Percentiles rank a stretch among this genome's conserved stretches.
These are phyloP conservation scores for Mycoemilia scoparia DNA, from an alignment of 192 early-diverging fungal species.

Conservation along the genomic window DNA sequence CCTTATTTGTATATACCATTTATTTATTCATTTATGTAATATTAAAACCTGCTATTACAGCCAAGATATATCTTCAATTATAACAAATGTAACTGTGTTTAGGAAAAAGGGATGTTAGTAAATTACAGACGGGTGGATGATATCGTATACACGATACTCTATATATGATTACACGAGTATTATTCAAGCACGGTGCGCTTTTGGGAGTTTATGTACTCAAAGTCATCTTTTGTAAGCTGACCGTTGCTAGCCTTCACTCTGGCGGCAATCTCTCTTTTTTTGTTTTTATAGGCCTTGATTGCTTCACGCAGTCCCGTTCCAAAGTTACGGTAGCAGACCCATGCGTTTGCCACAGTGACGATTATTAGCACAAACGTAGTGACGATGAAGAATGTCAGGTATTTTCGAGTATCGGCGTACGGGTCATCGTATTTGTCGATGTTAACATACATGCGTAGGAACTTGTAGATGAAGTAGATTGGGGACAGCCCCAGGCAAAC, in stretches of 20 bases:
- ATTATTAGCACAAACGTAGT: conserved; percentile 26
- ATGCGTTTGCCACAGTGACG: conserved; percentile 25
- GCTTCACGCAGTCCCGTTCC: conserved; percentile 29
- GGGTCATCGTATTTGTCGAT: conserved; percentile 25
- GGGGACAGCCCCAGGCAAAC: conserved; percentile 22
- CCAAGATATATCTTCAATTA: no score
- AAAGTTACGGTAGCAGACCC: conserved; percentile 32
- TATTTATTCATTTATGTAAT: no score
- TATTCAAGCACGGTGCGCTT: conserved; percentile 27
- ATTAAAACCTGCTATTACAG: no score
- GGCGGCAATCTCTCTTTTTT: conserved; percentile 8
- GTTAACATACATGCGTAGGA: conserved; percentile 32
- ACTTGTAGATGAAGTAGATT: conserved; percentile 32
- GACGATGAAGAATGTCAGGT: conserved; percentile 31
- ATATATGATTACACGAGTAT: no score
- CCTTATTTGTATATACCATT: no score
- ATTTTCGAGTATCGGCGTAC: conserved; percentile 29
- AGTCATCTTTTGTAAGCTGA: conserved; percentile 1
- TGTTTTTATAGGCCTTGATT: conserved; percentile 48
- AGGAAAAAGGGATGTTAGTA: no score
- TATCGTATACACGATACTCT: no score
- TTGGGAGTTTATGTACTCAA: conserved; percentile 28
- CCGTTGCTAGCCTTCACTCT: conserved; percentile 1
- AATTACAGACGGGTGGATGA: no score
- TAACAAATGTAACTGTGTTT: no score